Conservation (phyloP, 2,329 filamentous ascomycete genomes). For the Fusarium paranaense region DNA sequence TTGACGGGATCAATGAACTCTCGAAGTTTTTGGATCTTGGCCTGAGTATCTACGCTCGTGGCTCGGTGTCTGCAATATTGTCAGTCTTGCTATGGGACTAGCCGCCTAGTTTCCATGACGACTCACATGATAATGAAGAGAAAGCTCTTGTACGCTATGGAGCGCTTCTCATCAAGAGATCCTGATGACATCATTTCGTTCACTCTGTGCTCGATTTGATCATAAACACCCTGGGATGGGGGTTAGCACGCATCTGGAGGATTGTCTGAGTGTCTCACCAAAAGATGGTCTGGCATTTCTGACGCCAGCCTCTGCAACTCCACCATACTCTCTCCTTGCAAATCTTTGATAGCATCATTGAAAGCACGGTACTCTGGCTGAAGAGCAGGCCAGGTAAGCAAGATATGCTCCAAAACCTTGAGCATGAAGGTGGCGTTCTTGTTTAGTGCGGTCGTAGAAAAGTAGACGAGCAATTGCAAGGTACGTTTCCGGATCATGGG, state of each 20-base stretch:
- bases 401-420: slow-evolving; percentile 89
- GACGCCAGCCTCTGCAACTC: slow-evolving; percentile 90
- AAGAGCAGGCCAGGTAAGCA: slow-evolving; percentile 83
- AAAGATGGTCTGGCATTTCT: slow-evolving; percentile 90
- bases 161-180: slow-evolving; percentile 82
- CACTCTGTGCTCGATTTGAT: slow-evolving; percentile 85
- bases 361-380: slow-evolving; percentile 78
- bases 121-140: slow-evolving; percentile 89
- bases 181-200: slow-evolving; percentile 81
- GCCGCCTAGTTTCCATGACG: not conserved
- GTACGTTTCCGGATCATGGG: slow-evolving; percentile 85
- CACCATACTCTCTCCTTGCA: slow-evolving; percentile 85
- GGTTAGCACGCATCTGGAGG: slow-evolving; percentile 9
- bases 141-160: slow-evolving; percentile 88
- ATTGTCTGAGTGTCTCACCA: slow-evolving; percentile 61
- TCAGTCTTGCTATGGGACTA: slow-evolving; percentile 16
- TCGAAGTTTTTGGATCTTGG: slow-evolving; percentile 77
- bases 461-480: slow-evolving; percentile 84
- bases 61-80: slow-evolving; percentile 76
- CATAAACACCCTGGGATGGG: slow-evolving; percentile 76
- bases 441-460: slow-evolving; percentile 84
- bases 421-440: slow-evolving; percentile 85
- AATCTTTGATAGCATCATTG: slow-evolving; percentile 88
- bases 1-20: slow-evolving; percentile 87
- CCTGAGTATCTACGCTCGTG: slow-evolving; percentile 75